Percentiles rank a stretch among this genome's conserved stretches.
Evolutionary conservation across 345 rosid species (phyloP).

Genomic region (Euclidium syriacum): DNA sequence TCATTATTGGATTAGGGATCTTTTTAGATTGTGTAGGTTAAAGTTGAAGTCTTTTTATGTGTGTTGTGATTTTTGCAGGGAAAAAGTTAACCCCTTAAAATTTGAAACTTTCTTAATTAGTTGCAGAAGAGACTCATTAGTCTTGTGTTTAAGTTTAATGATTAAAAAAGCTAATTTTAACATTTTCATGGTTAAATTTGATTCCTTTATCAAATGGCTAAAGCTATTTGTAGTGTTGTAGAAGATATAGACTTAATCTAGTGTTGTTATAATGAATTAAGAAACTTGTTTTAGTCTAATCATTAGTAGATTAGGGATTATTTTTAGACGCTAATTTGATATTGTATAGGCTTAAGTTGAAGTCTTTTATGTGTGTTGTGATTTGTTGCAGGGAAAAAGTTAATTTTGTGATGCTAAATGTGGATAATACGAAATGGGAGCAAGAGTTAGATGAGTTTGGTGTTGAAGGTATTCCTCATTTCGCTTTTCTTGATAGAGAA

Average conservation of each 20-base stretch:
- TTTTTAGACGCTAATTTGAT: background rate
- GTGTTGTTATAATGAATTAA: background rate
- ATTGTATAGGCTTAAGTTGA: background rate
- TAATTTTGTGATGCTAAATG: slow-evolving; percentile 93
- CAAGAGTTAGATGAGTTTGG: slow-evolving; percentile 96
- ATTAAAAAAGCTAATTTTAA: no score
- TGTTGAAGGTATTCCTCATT: slow-evolving; percentile 96
- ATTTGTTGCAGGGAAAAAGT: slow-evolving; percentile 57
- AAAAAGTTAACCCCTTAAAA: no score
- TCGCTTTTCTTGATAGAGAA: slow-evolving; percentile 69
- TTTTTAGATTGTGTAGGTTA: background rate
- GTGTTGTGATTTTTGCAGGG: no score
- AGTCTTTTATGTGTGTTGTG: background rate
- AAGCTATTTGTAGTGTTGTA: no score
- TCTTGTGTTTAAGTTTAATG: background rate
- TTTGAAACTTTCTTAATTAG: background rate
- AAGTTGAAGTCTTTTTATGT: background rate
- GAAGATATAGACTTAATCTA: background rate
- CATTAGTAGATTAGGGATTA: background rate
- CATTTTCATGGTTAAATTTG: no score
- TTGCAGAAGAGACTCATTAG: background rate
- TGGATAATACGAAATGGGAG: slow-evolving; percentile 96
- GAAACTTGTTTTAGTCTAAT: background rate
- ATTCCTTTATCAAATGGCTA: no score
- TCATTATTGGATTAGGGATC: background rate